A percentile compares a stretch with the other conserved stretches of the same genome.
Evolutionary conservation across 2,329 filamentous ascomycete genomes (phyloP).

Genomic region (Diaporthe destruens): DNA sequence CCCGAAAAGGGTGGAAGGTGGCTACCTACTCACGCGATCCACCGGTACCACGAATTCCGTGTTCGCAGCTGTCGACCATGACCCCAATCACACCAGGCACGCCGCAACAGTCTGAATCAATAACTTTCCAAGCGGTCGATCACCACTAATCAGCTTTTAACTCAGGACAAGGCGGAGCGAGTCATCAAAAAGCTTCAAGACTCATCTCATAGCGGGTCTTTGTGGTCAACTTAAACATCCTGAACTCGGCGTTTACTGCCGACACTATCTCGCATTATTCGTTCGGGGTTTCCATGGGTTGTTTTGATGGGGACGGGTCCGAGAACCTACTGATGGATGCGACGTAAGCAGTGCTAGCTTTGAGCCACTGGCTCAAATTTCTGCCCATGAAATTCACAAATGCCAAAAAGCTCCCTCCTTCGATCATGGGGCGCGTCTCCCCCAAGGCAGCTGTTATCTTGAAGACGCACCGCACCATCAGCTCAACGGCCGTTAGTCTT

Average conservation of each 20-base stretch:
- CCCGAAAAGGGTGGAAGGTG: background rate
- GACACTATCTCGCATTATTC: conserved; percentile 1
- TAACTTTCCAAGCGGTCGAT: background rate
- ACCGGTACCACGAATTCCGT: background rate
- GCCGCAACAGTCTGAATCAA: background rate
- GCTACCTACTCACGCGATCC: background rate
- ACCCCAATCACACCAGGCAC: background rate
- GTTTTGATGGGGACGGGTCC: background rate
- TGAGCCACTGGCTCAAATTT: background rate
- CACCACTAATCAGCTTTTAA: background rate
- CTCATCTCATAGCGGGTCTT: background rate
- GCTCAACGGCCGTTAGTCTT: background rate
- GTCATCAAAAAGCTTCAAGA: background rate
- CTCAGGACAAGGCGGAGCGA: background rate
- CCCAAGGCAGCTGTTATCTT: background rate
- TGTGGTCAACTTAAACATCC: background rate
- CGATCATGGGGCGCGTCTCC: background rate
- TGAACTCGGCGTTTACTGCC: background rate
- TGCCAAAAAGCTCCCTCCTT: background rate
- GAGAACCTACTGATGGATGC: background rate
- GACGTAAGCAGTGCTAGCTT: background rate
- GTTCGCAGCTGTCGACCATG: background rate
- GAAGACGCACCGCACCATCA: background rate
- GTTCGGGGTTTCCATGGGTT: background rate
- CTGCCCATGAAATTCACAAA: background rate